These are phyloP conservation scores for Diaporthe citrichinensis DNA, from an alignment of 2,329 filamentous ascomycete species.

Conservation along the genomic window DNA sequence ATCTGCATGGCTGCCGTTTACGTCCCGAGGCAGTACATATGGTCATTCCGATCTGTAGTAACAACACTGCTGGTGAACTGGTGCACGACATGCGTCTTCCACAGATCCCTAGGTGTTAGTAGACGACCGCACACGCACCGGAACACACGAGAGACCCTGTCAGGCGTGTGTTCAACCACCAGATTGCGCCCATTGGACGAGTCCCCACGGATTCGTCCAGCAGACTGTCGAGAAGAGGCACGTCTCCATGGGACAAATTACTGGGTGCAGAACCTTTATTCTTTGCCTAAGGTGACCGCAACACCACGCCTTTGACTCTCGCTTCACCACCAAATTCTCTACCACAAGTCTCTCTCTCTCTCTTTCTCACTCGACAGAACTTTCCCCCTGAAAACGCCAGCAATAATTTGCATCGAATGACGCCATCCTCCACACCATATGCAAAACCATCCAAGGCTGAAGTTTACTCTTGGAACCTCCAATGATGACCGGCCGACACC, in stretches of 20 bases:
- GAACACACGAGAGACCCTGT: not conserved
- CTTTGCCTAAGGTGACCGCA: slow-evolving; percentile 7
- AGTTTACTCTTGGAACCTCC: slow-evolving; percentile 25
- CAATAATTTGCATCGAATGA: slow-evolving; percentile 27
- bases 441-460: slow-evolving; percentile 34
- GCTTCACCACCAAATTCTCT: not conserved
- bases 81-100: not conserved
- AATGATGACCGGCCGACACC: slow-evolving; percentile 30
- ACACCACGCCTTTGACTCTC: slow-evolving; percentile 14
- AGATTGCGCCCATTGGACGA: too few species aligned
- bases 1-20: not conserved
- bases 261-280: slow-evolving; percentile 33
- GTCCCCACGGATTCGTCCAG: too few species aligned
- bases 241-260: not conserved
- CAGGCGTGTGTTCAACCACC: too few species aligned
- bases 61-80: not conserved
- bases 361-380: not conserved
- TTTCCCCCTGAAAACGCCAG: slow-evolving; percentile 21
- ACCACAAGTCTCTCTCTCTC: not conserved
- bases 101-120: too few species aligned
- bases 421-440: slow-evolving; percentile 33
- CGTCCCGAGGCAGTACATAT: not conserved
- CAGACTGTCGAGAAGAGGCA: not conserved
- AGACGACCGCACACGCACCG: not conserved
- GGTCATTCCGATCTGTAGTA: not conserved